Conservation (phyloP, 2,329 filamentous ascomycete genomes). For the Fusarium brevicatenulatum region DNA sequence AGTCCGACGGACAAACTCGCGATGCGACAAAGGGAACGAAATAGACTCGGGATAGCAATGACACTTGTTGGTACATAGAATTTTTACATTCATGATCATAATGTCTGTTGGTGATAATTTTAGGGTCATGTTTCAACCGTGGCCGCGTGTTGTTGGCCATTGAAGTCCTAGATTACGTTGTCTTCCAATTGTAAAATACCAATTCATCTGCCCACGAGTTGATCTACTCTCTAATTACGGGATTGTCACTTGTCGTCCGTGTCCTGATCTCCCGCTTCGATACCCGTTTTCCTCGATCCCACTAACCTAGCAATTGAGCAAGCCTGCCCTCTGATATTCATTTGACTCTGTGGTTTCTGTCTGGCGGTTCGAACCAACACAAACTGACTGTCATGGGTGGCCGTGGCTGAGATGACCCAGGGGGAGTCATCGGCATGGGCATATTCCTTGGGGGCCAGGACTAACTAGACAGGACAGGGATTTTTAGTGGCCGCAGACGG, state of each 20-base stretch:
- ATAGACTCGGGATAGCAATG: neutral
- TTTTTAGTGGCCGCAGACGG: conserved; percentile 28
- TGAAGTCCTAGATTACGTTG: conserved; percentile 28
- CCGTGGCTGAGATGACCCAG: conserved; percentile 31
- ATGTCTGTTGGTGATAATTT: neutral
- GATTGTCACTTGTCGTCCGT: conserved; percentile 16
- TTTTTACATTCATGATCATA: neutral
- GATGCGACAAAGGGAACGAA: neutral
- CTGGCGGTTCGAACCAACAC: neutral
- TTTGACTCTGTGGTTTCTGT: neutral
- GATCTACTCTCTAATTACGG: neutral
- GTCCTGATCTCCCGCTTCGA: conserved; percentile 27
- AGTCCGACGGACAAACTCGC: neutral
- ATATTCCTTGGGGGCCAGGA: conserved; percentile 7
- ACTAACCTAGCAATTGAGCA: neutral
- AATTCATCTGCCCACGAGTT: neutral
- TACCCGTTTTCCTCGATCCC: conserved; percentile 28
- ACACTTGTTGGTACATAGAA: neutral
- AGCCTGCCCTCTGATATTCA: neutral
- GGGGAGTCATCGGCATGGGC: conserved; percentile 43
- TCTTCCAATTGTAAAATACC: neutral
- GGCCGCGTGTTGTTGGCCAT: conserved; percentile 35
- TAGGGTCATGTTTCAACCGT: conserved; percentile 33
- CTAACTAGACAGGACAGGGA: conserved; percentile 27
- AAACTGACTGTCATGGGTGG: neutral